A percentile compares a stretch with the other conserved stretches of the same genome.
Conservation (phyloP, 345 rosid species). For the Geranium brycei region DNA sequence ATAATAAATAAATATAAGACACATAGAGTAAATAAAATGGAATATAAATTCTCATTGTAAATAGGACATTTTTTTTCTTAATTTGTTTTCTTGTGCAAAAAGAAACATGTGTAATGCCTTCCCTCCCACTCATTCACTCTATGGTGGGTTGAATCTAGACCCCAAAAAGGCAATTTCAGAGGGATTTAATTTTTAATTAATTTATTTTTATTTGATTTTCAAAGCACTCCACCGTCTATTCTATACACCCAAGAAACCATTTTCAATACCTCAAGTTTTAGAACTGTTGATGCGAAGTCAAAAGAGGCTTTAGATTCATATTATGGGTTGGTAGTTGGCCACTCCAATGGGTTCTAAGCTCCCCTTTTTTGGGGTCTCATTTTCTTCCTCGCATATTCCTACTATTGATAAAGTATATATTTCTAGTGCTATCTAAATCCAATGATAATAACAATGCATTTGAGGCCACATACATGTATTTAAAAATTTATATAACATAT, state of each 20-base stretch:
- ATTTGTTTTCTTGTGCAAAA: neutral
- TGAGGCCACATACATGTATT: no score
- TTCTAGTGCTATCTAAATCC: neutral
- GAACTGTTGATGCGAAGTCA: neutral
- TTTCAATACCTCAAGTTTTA: neutral
- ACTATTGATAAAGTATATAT: no score
- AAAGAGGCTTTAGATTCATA: neutral
- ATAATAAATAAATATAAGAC: no score
- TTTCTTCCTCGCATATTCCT: neutral
- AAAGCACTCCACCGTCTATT: neutral
- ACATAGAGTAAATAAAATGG: no score
- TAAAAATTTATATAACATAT: no score
- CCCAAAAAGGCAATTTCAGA: neutral
- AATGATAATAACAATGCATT: no score
- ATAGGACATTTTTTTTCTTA: neutral
- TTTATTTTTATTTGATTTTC: neutral
- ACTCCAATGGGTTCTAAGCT: neutral
- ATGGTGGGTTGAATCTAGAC: neutral
- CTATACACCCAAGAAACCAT: neutral
- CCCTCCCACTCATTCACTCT: neutral
- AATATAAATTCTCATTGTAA: neutral
- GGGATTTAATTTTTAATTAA: neutral
- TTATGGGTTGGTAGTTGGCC: neutral
- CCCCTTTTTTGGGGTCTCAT: neutral
- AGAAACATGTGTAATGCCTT: neutral